Percentiles rank a stretch among this genome's conserved stretches.
These are phyloP conservation scores for Cantharellus anzutake DNA, from an alignment of 768 basidiomycete genomes.

Conservation along the genomic window DNA sequence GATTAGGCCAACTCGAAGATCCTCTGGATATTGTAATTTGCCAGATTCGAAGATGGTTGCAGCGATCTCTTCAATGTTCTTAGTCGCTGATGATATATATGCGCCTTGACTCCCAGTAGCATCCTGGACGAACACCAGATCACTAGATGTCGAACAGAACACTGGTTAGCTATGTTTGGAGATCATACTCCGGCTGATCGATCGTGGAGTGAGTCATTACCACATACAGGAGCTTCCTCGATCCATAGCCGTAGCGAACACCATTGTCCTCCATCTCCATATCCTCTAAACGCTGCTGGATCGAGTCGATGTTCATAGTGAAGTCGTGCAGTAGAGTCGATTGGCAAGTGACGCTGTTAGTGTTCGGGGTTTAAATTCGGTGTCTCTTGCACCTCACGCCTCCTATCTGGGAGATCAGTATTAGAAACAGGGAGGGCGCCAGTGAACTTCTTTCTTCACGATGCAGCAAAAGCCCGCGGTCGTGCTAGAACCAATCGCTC, in stretches of 20 bases:
- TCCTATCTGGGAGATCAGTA: too few relatives aligned
- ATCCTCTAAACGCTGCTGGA: slow-evolving; percentile 1
- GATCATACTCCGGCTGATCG: background rate
- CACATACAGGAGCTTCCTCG: too few relatives aligned
- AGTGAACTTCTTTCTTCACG: too few relatives aligned
- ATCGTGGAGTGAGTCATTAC: background rate
- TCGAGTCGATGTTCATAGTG: background rate
- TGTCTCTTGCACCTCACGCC: too few relatives aligned
- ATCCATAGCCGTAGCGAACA: background rate
- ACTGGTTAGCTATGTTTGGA: background rate
- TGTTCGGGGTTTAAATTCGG: too few relatives aligned
- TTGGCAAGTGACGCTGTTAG: too few relatives aligned
- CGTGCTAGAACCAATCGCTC: too few relatives aligned
- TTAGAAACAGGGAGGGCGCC: too few relatives aligned
- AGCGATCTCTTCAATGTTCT: slow-evolving; percentile 92
- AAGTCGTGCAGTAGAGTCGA: background rate
- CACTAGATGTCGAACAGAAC: slow-evolving; percentile 26
- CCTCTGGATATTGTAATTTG: slow-evolving; percentile 68
- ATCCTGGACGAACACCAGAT: slow-evolving; percentile 90
- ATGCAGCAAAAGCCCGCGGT: too few relatives aligned
- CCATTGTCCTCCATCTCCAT: background rate
- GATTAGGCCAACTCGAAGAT: slow-evolving; percentile 79
- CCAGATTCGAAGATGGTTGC: slow-evolving; percentile 89
- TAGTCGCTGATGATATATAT: slow-evolving; percentile 84
- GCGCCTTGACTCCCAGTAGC: slow-evolving; percentile 66